Percentiles rank a stretch among this genome's conserved stretches.
These are phyloP conservation scores for Solanum hybrid DNA, from an alignment of 305 asterid species.

Conservation along the genomic window DNA sequence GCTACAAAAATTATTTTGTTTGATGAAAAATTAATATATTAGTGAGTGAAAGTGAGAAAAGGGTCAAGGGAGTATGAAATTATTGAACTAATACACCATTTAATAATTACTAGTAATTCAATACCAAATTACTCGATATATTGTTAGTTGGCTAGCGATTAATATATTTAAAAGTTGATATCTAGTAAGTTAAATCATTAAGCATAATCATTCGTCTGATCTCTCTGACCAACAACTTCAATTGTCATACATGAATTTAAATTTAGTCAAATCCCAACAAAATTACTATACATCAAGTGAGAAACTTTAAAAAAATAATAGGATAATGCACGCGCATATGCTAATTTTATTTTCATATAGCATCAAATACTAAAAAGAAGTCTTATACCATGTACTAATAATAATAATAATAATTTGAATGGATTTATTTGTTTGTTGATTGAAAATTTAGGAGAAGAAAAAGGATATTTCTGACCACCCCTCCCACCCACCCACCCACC, in stretches of 20 bases:
- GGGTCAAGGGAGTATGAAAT: neutral
- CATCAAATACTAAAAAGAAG: neutral
- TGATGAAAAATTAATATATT: too few relatives aligned
- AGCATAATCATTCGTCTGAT: too few relatives aligned
- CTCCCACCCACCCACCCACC: neutral
- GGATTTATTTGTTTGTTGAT: neutral
- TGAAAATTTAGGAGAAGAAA: neutral
- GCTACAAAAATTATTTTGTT: neutral
- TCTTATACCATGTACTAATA: neutral
- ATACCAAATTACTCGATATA: too few relatives aligned
- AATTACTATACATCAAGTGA: neutral
- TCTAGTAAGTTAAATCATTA: too few relatives aligned
- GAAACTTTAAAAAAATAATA: neutral
- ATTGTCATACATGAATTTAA: neutral
- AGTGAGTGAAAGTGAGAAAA: neutral
- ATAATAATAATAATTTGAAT: neutral
- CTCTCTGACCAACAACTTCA: too few relatives aligned
- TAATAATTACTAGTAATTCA: too few relatives aligned
- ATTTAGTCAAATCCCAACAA: accelerated
- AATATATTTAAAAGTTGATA: too few relatives aligned
- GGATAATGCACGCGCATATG: neutral
- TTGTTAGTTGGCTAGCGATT: neutral
- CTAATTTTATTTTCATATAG: neutral
- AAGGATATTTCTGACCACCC: neutral
- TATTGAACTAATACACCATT: neutral